Base-by-base conservation (phyloP, 2,329 filamentous ascomycete species). In the Pseudocercospora ulei region DNA sequence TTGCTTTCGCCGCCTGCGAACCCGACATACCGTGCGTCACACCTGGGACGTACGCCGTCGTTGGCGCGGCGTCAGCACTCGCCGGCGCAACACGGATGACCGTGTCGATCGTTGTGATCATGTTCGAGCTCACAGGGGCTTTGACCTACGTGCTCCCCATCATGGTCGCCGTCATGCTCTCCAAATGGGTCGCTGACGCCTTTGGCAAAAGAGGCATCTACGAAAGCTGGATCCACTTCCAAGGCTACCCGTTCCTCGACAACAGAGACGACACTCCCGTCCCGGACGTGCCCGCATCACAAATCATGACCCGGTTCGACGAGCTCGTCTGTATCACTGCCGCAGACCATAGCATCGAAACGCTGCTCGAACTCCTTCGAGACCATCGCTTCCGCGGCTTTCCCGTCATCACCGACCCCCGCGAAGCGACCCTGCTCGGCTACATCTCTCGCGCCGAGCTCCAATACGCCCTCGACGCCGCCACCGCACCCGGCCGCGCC, bases 81-180 rank as follows among this genome's bases (percentile, higher is more conserved):
- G 84, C 83, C 4, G 90, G 90, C 31, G 85, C 92, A 22, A 96
- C 88, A 11, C 77, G 88, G 51, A 92, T 98, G 78, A 98, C 90
- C 0, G 86, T 95, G 7, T 95, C 87, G 7, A 95, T 98, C 50
- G 88, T 98, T 3, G 90, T 96, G 55, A 98, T 98, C 65, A 95
- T 95, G 82, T 98, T 98, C 57, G 90, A 98, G 66, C 78, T 98
- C 39, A 98, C 90, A 0, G 90, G 90, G 36, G 90, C 90, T 1
- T 72, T 98, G 17, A 93, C 86, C 1, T 96, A 96, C 58, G 88
- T 98, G 33, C 75, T 98, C 5, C 90, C 90, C 38, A 98, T 96
- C 62, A 98, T 98, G 90, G 83, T 98, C 48, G 86, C 87, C 27
- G 90, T 98, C 56, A 93, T 98, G 87, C 72, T 96, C 28, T 83